Percentiles rank a stretch among this genome's conserved stretches.
These are phyloP conservation scores for Clavispora carvajalis DNA, from an alignment of 805 yeast species.

Conservation along the genomic window DNA sequence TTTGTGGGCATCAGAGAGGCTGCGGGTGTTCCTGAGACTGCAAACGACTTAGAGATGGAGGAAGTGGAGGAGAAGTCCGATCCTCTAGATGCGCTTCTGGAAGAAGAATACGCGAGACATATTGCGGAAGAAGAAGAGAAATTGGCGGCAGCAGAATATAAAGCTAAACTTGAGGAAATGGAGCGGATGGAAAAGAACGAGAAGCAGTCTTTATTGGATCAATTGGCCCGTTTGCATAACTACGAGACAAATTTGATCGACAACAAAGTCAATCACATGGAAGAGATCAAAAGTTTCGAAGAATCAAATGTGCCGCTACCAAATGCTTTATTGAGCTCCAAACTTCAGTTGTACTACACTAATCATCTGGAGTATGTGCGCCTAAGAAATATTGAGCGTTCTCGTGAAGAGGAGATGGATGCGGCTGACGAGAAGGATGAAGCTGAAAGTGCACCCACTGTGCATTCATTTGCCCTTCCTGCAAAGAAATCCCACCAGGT, in stretches of 20 bases:
- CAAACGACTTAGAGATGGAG: constrained; percentile 15
- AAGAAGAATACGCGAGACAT: constrained; percentile 26
- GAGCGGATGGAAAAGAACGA: constrained; percentile 14
- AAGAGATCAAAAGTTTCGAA: constrained; percentile 23
- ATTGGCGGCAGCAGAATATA: constrained; percentile 18
- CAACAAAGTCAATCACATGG: constrained; percentile 28
- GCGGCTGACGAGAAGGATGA: constrained; percentile 34
- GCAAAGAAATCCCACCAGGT: not conserved
- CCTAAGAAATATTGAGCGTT: constrained; percentile 28
- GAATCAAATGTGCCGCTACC: constrained; percentile 20
- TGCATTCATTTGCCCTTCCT: not conserved
- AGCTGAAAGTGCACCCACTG: not conserved
- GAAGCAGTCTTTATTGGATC: constrained; percentile 16
- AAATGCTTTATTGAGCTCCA: constrained; percentile 1
- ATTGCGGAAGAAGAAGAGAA: constrained; percentile 20
- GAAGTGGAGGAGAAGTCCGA: constrained; percentile 2
- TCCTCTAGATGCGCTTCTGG: constrained; percentile 8
- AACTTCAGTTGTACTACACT: constrained; percentile 27
- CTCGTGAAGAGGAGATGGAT: constrained; percentile 43
- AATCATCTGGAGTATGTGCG: constrained; percentile 42
- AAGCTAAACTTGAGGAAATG: constrained; percentile 10
- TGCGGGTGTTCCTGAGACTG: constrained; percentile 8
- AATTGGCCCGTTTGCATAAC: constrained; percentile 16
- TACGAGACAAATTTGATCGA: constrained; percentile 39
- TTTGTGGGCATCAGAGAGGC: constrained; percentile 35